Percentiles rank a stretch among this genome's conserved stretches.
Evolutionary conservation across 1,284 basidiomycete genomes (phyloP).

Genomic region (Caloboletus inedulis): DNA sequence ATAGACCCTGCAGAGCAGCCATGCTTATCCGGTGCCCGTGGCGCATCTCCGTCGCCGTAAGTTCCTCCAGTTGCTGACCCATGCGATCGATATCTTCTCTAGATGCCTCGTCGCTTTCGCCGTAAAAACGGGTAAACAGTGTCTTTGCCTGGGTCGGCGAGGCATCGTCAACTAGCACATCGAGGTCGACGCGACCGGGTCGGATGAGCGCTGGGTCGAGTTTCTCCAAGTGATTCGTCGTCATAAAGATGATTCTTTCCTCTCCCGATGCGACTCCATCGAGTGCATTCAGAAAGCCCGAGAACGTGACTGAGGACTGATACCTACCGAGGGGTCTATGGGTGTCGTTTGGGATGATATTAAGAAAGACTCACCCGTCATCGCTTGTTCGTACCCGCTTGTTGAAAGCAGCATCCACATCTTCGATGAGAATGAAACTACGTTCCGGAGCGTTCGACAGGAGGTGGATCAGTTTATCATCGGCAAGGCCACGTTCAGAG

Average conservation of each 20-base stretch:
- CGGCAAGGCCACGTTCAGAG: constrained; percentile 93
- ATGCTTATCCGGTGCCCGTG: constrained; percentile 75
- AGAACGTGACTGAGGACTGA: constrained; percentile 95
- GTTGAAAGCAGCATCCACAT: constrained; percentile 98
- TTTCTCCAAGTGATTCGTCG: constrained; percentile 89
- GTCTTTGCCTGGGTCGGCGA: constrained; percentile 75
- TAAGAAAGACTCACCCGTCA: constrained; percentile 64
- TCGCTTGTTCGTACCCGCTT: constrained; percentile 85
- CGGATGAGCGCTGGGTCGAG: constrained; percentile 92
- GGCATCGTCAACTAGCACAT: constrained; percentile 86
- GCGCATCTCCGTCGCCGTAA: constrained; percentile 52
- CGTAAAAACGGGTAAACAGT: constrained; percentile 88
- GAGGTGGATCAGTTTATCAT: constrained; percentile 95
- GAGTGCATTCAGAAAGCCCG: constrained; percentile 94
- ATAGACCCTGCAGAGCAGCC: constrained; percentile 90
- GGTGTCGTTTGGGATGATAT: constrained; percentile 1
- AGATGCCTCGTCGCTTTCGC: constrained; percentile 38
- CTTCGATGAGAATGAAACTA: constrained; percentile 92
- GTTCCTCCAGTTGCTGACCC: constrained; percentile 49
- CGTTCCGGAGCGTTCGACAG: constrained; percentile 92
- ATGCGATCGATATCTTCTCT: constrained; percentile 42
- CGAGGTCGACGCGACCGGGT: constrained; percentile 90
- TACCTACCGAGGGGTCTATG: constrained; percentile 50
- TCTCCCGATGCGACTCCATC: constrained; percentile 98
- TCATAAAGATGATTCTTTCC: constrained; percentile 98